Base-by-base conservation (phyloP, 1,284 basidiomycete species). In the Ustanciosporium gigantosporum region DNA sequence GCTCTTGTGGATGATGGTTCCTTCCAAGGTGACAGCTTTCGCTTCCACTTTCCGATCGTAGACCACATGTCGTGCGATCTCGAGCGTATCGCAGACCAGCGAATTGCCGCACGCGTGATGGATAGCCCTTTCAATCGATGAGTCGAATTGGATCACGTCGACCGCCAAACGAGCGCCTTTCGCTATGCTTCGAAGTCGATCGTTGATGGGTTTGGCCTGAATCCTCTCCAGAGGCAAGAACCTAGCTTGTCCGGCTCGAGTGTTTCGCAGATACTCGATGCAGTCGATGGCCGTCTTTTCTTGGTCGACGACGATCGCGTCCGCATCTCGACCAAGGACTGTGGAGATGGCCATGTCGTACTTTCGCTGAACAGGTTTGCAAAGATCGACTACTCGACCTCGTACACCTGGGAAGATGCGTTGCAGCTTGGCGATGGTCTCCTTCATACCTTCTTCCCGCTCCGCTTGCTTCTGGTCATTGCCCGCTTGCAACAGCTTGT, bases 221-320 rank as follows among this genome's bases (percentile, higher is more conserved):
- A 98, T 93, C 1, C 90, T 93, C 78, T 98, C 94, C 11, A 99
- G 86, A 0, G 95, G 95, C 40, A 98, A 88, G 81, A 98, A 98
- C 0, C 94, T 98, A 6, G 92, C 92, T 79, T 92, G 90, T 2
- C 94, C 94, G 0, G 88, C 86, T 25, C 93, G 88, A 79, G 96
- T 91, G 70, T 89, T 91, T 56, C 91, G 88, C 83, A 99, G 86
- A 78, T 96, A 98, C 88, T 93, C 73, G 71, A 98, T 96, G 79
- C 95, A 98, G 71, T 94, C 91, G 58, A 97, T 95, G 2, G 91
- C 95, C 0, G 90, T 93, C 80, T 90, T 91, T 81, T 98, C 92
- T 68, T 91, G 87, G 70, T 97, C 93, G 1, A 98, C 93, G 2
- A 99, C 89, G 46, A 99, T 86, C 2, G 93, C 89, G 69, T 98